Evolutionary conservation across 176 grass and related monocot species (phyloP).

Genomic region (Eleusine coracana): DNA sequence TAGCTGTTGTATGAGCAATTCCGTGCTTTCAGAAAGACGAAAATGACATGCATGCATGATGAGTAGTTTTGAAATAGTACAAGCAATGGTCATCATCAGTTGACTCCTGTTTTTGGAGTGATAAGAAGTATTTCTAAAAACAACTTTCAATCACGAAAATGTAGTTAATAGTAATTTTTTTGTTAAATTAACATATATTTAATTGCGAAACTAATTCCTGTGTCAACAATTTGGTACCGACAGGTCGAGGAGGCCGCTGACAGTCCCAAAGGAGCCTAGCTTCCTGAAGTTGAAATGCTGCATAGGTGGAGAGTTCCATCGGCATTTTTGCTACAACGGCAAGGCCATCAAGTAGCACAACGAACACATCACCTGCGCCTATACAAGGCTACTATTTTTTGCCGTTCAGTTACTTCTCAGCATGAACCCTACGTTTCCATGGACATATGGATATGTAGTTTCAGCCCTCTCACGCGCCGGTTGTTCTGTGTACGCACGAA

Average conservation of each 20-base stretch:
- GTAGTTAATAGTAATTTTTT: no score
- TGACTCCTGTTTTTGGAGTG: neutral
- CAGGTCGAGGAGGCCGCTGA: constrained; percentile 77
- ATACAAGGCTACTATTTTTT: constrained; percentile 21
- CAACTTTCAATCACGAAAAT: neutral
- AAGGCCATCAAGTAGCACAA: constrained; percentile 53
- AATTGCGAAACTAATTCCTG: neutral
- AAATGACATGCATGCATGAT: no score
- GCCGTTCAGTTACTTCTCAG: constrained; percentile 20
- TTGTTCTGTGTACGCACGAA: constrained; percentile 5
- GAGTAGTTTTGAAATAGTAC: neutral
- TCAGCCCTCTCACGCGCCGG: neutral
- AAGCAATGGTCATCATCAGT: neutral
- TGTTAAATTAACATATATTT: no score
- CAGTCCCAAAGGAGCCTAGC: constrained; percentile 79
- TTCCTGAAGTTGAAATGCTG: constrained; percentile 84
- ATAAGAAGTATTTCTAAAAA: neutral
- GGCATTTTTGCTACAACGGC: constrained; percentile 71
- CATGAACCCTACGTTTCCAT: neutral
- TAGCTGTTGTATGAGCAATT: no score
- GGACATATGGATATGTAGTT: no score
- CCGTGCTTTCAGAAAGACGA: neutral
- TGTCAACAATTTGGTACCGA: neutral
- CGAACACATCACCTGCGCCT: neutral
- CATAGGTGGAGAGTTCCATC: constrained; percentile 84